Base-by-base conservation (phyloP, 1,139 yeast genomes). In the Scheffersomyces titani region DNA sequence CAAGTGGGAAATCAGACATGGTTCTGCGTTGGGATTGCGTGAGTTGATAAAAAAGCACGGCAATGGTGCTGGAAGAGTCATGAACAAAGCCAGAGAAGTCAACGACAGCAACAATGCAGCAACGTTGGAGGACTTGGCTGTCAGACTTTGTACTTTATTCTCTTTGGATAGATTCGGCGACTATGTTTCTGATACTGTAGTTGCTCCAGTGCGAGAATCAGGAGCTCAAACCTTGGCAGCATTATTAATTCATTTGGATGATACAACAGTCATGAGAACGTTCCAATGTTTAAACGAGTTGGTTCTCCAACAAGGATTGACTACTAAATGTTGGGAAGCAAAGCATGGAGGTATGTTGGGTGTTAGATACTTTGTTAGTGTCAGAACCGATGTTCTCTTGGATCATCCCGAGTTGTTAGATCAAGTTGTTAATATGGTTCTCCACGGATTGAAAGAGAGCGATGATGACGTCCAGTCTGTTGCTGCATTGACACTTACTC, bases 271-370 rank as follows among this genome's bases (percentile, higher is more conserved):
- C 5, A 64, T 85, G 6, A 78, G 82, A 55, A 86, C 92, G 0
- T 94, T 93, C 69, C 68, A 77, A 21, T 87, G 89, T 44, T 79
- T 96, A 56, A 84, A 86, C 57, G 81, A 84, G 53, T 77, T 96
- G 57, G 92, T 92, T 0, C 72, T 90, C 55, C 99, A 96, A 71
- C 85, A 88, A 52, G 73, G 69, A 20, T 55, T 72, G 36, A 65
- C 71, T 22, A 78, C 83, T 6, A 76, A 74, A 52, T 83, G 89
- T 55, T 96, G 99, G 99, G 98, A 96, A 70, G 98, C 98, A 1
- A 91, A 96, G 59, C 99, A 96, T 77, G 99, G 99, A 61, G 99
- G 99, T 52, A 88, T 96, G 88, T 82, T 96, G 24, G 99, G 99
- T 0, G 79, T 96, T 55, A 80, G 97, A 58, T 96, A 96, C 72